phyloP scores from a whole-genome alignment of 139 green algal genomes.

The Yamagishiella unicocca region DNA sequence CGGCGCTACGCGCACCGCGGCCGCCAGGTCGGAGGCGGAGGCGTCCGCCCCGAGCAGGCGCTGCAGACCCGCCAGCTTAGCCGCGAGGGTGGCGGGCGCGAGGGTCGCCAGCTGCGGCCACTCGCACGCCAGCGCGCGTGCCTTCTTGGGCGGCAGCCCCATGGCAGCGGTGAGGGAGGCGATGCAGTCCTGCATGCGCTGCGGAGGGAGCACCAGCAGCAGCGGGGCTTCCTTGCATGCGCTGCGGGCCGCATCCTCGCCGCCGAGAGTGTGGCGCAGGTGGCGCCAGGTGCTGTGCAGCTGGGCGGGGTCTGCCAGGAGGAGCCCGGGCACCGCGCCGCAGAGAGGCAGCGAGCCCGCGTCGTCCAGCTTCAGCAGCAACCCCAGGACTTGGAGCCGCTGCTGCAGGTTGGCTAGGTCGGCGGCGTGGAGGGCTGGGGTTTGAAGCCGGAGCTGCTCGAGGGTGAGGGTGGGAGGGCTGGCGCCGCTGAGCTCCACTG shows the following conservation, averaged over 20 bases:
- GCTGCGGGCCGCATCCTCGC: neutral
- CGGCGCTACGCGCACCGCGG: slow-evolving; percentile 26
- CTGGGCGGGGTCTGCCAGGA: neutral
- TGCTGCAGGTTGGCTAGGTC: neutral
- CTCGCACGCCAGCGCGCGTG: neutral
- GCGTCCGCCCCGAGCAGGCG: neutral
- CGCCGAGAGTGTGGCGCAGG: neutral
- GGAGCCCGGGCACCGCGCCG: neutral
- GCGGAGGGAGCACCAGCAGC: slow-evolving; percentile 47
- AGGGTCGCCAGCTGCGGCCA: slow-evolving; percentile 26
- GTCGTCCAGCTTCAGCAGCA: neutral
- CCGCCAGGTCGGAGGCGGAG: neutral
- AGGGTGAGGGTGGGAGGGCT: neutral
- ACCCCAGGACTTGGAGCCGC: neutral
- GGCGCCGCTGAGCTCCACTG: too few relatives aligned
- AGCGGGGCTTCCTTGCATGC: neutral
- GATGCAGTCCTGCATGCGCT: neutral
- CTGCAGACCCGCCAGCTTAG: slow-evolving; percentile 36
- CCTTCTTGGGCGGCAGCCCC: neutral
- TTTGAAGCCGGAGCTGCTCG: neutral
- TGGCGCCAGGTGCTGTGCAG: neutral
- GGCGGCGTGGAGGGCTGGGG: neutral
- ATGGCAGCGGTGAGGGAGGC: neutral
- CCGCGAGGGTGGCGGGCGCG: neutral
- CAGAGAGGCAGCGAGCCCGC: neutral